Base-by-base conservation (phyloP, 2,329 filamentous ascomycete genomes). In the Aspergillus tamarii region DNA sequence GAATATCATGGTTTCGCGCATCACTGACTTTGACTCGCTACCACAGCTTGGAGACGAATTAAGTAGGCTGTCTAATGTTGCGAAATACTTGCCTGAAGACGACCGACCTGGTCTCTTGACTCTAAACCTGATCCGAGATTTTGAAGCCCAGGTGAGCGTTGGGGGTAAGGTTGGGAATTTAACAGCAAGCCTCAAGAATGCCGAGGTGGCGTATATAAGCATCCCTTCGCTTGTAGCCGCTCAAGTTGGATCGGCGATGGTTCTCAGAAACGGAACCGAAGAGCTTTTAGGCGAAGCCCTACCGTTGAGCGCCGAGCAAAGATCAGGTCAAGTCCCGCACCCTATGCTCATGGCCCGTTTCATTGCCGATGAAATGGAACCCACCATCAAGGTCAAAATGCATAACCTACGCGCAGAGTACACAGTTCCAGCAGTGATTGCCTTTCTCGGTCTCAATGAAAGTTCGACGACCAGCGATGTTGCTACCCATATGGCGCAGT, bases 11-110 rank as follows among this genome's bases (percentile, higher is more conserved):
- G 80, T 95, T 19, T 83, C 84, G 9, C 87, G 89, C 65, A 78
- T 92, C 45, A 82, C 86, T 12, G 87, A 90, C 67, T 80, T 97
- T 19, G 82, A 86, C 11, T 86, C 87, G 48, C 82, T 99, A 16
- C 87, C 89, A 9, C 84, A 85, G 12, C 84, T 99, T 10, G 89
- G 87, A 0, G 89, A 91, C 67, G 95, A 99, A 72, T 76, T 98
- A 56, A 85, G 90, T 7, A 92, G 91, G 68, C 83, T 99, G 6
- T 92, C 93, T 0, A 94, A 89, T 0, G 93, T 99, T 30, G 87
- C 94, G 8, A 98, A 97, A 74, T 98, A 98, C 75, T 84, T 99
- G 2, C 94, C 95, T 0, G 94, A 99, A 70, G 95, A 99, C 77
- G 94, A 99, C 71, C 87, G 94, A 1, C 95, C 95, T 2, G 95